Base-by-base conservation (phyloP, 192 early-diverging fungal species). In the Umbelopsis sp. region DNA sequence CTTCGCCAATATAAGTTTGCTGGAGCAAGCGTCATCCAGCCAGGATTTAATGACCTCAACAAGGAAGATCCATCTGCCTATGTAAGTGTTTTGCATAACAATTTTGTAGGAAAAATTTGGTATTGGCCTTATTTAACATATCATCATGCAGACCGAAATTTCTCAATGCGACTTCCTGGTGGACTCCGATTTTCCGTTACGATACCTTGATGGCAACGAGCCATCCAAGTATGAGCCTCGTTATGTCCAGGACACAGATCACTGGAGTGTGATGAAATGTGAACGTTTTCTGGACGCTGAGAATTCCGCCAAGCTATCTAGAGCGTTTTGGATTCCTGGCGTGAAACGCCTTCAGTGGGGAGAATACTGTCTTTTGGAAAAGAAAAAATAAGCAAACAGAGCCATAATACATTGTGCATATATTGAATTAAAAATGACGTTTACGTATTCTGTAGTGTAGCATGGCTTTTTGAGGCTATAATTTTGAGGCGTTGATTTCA, bases 31-130 rank as follows among this genome's bases (percentile, higher is more conserved):
- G 56, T 76, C 71, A 45, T 49, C n/a, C 53, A 73, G n/a, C 85
- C 82, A 3, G 83, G 81, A 9, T 85, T 93, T 71, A 94, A 94
- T 79, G 89, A 94, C 70, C 20, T 73, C 21, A 94, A 94, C 75
- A 31, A 71, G 54, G 88, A 89, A 62, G 90, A 91, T 65, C 45
- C 71, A 44, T 78, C 80, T 68, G 74, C 82, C 53, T 93, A 91
- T 80, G 91, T 91, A 54, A 76, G 81, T 71, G 22, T 68, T 22
- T 69, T 68, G 36, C 3, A 11, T 65, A 10, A n/a, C n/a, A n/a
- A n/a, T n/a, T n/a, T n/a, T n/a, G n/a, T n/a, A n/a, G n/a, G n/a
- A n/a, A n/a, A n/a, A n/a, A n/a, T n/a, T n/a, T n/a, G n/a, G n/a
- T n/a, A n/a, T n/a, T n/a, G n/a, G n/a, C n/a, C 1, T 31, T 9